Base-by-base conservation (phyloP, 441 rosid species). In the Euphorbia schlechtendalii region DNA sequence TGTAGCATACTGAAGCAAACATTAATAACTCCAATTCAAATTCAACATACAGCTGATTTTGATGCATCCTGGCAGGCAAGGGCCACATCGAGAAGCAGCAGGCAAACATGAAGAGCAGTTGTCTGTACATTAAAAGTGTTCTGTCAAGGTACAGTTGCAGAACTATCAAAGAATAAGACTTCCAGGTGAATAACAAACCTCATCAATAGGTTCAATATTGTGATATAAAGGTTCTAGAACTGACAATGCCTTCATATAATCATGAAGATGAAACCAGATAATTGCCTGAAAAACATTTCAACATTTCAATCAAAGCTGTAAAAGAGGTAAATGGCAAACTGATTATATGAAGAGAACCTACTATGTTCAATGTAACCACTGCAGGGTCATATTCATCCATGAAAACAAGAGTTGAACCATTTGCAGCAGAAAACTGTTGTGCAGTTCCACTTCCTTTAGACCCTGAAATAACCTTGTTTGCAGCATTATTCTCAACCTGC, bases 191-290 rank as follows among this genome's bases (percentile, higher is more conserved):
- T 51, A 43, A 69, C n/a, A 49, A 80, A 95, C 99, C 97, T 95
- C 97, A n/a, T 92, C 96, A 51, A 95, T 80, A 17, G 92, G 93
- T 69, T 75, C 82, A 15, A 95, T 92, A 69, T 90, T 92, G 70
- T 72, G 83, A 74, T 79, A 92, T 70, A 95, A 57, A 45, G 99
- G 96, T 76, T 83, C 88, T 65, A 92, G 73, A 80, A 92, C 74
- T 59, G 96, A 86, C 61, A 88, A 80, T 7, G 96, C 88, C 80
- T 87, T 92, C 18, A 78, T 61, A 76, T 84, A 86, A 71, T 95
- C 95, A 66, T 87, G 88, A 65, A 92, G 96, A 76, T 92, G 98
- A 76, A 88, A 92, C 97, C 97, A 92, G 55, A 85, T 76, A 74
- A 90, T 82, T 0, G 99, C 99, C 99, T 95, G 64, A 56, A 81